Evolutionary conservation across 805 yeast species (phyloP), one percentile per base, ranked within the genome.

Genomic region (Candida golubevii): DNA sequence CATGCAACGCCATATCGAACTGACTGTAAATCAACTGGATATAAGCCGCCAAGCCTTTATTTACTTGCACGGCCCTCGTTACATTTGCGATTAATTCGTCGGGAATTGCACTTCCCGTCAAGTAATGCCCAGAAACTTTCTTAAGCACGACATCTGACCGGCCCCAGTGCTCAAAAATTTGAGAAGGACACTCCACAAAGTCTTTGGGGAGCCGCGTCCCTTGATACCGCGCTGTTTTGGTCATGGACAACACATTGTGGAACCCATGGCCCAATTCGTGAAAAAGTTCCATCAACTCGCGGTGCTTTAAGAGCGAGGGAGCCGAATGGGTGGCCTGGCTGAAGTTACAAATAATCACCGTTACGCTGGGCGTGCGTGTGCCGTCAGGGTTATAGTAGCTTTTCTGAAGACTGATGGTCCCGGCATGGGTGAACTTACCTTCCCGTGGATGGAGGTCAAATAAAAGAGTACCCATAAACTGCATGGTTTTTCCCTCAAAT

Each of bases 211-310:
- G 90, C 30, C 76, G 69, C 26, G 90, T 82, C 18, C 95, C 95
- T 58, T 80, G 83, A 65, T 85, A 86, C 50, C 83, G 73, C 2
- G 84, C 73, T 52, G 76, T 79, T 45, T 68, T 69, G 27, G 90
- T 82, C 48, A 74, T 69, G 11, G 90, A 86, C 44, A 87, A 72
- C 36, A 86, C 63, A 51, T 80, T 83, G 64, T 87, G 96, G 45
- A 87, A 83, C 46, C 95, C 96, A 58, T 88, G 96, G 29, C 96
- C 96, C 51, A 87, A 72, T 63, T 87, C 96, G 59, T 88, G 96
- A 81, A 88, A 87, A 53, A 88, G 83, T 0, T 95, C 87, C 18
- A 80, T 80, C 12, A 87, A 86, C 60, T 87, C 95, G 50, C 71
- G 71, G 60, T 87, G 95, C 56, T 82, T 82, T 55, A 88, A 73